A percentile compares a stretch with the other conserved stretches of the same genome.
Conservation (phyloP, 2,329 filamentous ascomycete species). For the Apiospora sp. region DNA sequence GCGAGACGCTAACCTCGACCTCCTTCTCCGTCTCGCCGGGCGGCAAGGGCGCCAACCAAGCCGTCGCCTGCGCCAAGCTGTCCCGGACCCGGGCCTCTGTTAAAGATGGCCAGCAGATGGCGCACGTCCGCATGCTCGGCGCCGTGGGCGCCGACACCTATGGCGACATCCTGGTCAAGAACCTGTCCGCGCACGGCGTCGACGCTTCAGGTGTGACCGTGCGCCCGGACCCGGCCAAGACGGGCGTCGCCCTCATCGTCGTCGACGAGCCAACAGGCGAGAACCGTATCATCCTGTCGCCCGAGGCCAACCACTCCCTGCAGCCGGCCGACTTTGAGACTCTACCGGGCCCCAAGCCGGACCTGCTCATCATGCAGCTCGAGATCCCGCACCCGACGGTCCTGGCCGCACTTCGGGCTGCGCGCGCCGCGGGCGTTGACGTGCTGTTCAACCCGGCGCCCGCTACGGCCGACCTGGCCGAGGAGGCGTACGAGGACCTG, state of each 20-base stretch:
- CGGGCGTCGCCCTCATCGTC: conserved; percentile 77
- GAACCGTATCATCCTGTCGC: conserved; percentile 78
- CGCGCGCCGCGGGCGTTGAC: conserved; percentile 56
- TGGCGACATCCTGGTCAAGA: conserved; percentile 64
- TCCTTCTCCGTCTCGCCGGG: conserved; percentile 83
- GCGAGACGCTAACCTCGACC: conserved; percentile 85
- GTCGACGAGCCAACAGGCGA: conserved; percentile 77
- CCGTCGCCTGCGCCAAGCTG: conserved; percentile 84
- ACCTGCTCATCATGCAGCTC: conserved; percentile 79
- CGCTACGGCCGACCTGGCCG: conserved; percentile 70
- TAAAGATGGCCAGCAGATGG: conserved; percentile 41
- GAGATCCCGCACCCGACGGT: conserved; percentile 76
- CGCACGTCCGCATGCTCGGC: conserved; percentile 73
- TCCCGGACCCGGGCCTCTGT: conserved; percentile 62
- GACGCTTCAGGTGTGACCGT: conserved; percentile 62
- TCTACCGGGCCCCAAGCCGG: conserved; percentile 52
- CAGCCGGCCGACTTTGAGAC: conserved; percentile 45
- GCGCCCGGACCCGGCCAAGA: conserved; percentile 53
- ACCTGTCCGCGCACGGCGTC: conserved; percentile 68
- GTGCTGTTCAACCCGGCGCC: conserved; percentile 88
- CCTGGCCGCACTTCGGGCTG: conserved; percentile 64
- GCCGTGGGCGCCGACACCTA: conserved; percentile 76
- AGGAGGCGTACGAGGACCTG: conserved; percentile 70
- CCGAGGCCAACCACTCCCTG: conserved; percentile 72
- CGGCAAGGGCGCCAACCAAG: conserved; percentile 96